These are phyloP conservation scores for Oryza officinalis DNA, from an alignment of 176 grass and related monocot genomes.

Conservation along the genomic window DNA sequence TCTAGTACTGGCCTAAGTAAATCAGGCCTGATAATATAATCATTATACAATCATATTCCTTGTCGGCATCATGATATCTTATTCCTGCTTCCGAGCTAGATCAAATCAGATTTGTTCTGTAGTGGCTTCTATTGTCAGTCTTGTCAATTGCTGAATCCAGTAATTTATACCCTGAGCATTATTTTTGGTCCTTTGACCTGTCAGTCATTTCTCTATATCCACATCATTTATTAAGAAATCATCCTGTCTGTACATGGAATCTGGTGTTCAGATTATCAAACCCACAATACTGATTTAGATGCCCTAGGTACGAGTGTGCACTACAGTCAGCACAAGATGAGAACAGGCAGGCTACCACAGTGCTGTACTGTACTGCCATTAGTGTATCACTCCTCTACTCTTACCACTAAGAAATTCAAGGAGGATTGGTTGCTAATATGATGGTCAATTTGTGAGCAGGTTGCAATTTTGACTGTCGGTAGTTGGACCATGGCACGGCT, in stretches of 20 bases:
- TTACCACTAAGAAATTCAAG: neutral
- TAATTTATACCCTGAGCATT: slow-evolving; percentile 31
- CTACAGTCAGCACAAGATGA: slow-evolving; percentile 30
- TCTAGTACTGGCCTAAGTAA: neutral
- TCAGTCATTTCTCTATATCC: slow-evolving; percentile 34
- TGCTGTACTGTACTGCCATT: slow-evolving; percentile 9
- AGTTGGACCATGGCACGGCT: slow-evolving; percentile 40
- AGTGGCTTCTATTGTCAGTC: slow-evolving; percentile 47
- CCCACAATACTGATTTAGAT: slow-evolving; percentile 24
- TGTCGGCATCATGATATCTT: slow-evolving; percentile 52
- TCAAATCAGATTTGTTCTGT: slow-evolving; percentile 60
- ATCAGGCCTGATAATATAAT: slow-evolving; percentile 17
- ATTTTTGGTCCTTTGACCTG: slow-evolving; percentile 27
- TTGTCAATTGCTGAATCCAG: slow-evolving; percentile 44
- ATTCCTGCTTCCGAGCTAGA: slow-evolving; percentile 35
- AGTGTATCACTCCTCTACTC: neutral
- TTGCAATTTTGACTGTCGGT: slow-evolving; percentile 54
- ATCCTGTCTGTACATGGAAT: slow-evolving; percentile 44
- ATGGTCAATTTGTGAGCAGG: slow-evolving; percentile 36
- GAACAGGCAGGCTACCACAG: neutral
- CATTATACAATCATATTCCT: slow-evolving; percentile 47
- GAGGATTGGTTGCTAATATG: neutral
- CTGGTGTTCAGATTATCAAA: slow-evolving; percentile 41
- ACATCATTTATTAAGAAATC: slow-evolving; percentile 50
- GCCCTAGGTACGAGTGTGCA: slow-evolving; percentile 40